phyloP scores from a whole-genome alignment of 345 rosid genomes.

The Salix purpurea region DNA sequence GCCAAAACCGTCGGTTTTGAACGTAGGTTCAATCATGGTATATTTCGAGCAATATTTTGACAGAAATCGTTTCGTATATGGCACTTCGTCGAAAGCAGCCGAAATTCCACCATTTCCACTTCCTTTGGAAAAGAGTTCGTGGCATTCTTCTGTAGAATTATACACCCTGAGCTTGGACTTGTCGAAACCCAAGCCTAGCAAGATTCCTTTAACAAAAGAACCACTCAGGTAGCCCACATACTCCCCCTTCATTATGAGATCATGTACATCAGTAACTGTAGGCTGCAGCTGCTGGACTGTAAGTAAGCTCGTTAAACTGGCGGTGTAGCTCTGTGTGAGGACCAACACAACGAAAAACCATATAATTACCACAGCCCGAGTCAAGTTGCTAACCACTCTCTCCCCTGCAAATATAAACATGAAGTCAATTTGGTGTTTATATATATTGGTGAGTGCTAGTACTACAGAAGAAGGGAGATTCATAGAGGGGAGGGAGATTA shows the following conservation, averaged over 20 bases:
- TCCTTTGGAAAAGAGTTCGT: conserved; percentile 14
- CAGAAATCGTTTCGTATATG: conserved; percentile 39
- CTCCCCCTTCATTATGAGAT: conserved; percentile 35
- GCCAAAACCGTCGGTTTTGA: conserved; percentile 12
- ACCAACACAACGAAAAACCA: conserved; percentile 74
- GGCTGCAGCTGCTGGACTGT: conserved; percentile 57
- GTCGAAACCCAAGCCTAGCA: conserved; percentile 17
- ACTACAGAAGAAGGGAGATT: not conserved
- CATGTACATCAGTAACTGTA: conserved; percentile 29
- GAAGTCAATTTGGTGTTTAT: not conserved
- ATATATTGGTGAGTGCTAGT: not conserved
- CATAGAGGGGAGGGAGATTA: not conserved
- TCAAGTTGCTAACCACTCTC: conserved; percentile 48
- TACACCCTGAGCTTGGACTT: conserved; percentile 13
- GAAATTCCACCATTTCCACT: conserved; percentile 19
- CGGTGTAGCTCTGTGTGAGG: conserved; percentile 68
- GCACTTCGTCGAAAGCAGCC: conserved; percentile 39
- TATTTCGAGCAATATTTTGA: conserved; percentile 24
- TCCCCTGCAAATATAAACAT: conserved; percentile 39
- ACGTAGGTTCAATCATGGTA: conserved; percentile 8
- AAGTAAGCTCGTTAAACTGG: conserved; percentile 54
- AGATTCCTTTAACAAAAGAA: conserved; percentile 40
- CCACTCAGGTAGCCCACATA: conserved; percentile 38
- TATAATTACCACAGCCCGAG: conserved; percentile 41
- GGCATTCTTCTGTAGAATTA: conserved; percentile 20